These are phyloP conservation scores for Yarrowia sp. DNA, from an alignment of 805 yeast species.

Conservation along the genomic window DNA sequence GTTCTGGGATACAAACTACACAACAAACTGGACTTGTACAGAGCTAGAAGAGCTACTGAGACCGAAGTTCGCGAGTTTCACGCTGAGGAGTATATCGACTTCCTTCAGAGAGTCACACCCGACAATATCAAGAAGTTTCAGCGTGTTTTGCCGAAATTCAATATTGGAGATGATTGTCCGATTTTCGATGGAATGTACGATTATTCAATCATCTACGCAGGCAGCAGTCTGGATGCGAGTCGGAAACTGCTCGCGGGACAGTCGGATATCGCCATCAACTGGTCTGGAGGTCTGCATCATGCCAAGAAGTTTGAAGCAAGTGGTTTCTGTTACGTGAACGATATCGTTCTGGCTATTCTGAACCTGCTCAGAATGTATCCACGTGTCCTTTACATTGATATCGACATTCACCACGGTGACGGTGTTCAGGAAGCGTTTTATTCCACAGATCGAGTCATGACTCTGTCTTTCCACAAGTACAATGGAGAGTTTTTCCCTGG, in stretches of 20 bases:
- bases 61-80: constrained; percentile 85
- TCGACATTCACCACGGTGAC: constrained; percentile 93
- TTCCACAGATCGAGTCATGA: constrained; percentile 89
- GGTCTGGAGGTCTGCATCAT: constrained; percentile 93
- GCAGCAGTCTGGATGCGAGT: constrained; percentile 91
- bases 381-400: constrained; percentile 85
- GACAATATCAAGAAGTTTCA: constrained; percentile 68
- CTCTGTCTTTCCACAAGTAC: constrained; percentile 88
- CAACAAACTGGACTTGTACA: constrained; percentile 87
- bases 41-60: constrained; percentile 80
- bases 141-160: constrained; percentile 69
- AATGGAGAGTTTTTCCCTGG: constrained; percentile 92
- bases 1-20: constrained; percentile 84
- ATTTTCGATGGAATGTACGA: constrained; percentile 95
- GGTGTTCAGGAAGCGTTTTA: constrained; percentile 96
- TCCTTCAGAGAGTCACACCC: constrained; percentile 77
- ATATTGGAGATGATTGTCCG: constrained; percentile 94
- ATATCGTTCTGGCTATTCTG: constrained; percentile 83
- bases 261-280: constrained; percentile 90
- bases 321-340: constrained; percentile 91
- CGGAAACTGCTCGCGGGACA: constrained; percentile 80
- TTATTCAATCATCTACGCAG: constrained; percentile 83
- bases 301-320: constrained; percentile 90
- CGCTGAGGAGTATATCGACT: constrained; percentile 83
- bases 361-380: constrained; percentile 83